Evolutionary conservation across 2,329 filamentous ascomycete genomes (phyloP), one percentile per base, ranked within the genome.

Genomic region (Diplodia scrobiculata): DNA sequence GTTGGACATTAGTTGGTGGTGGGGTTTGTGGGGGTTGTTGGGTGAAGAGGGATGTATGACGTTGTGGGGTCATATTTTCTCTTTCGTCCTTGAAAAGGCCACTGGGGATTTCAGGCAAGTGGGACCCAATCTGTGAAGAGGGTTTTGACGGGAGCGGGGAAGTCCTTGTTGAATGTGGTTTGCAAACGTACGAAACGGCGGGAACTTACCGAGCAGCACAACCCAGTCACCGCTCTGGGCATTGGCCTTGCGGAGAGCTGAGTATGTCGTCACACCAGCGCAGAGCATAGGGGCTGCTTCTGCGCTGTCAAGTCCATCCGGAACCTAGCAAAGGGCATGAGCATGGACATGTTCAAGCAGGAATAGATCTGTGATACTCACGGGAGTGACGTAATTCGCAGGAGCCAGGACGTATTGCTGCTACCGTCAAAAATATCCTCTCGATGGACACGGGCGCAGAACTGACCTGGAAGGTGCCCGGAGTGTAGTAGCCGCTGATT

Each of bases 311-410:
- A 91, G 76, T 3, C 74, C 75, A 5, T 87, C 86, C 5, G 87
- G 87, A 68, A 89, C 88, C 0, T 66, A 5, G 2, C 9, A 9
- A 1, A 19, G n/a, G 29, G 27, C 27, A 27, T 58, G 10, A 51
- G 55, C 21, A 36, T 34, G 19, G n/a, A 17, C 19, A 2, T 6
- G 21, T 7, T n/a, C 10, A 47, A 38, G 41, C 17, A 19, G n/a
- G n/a, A 17, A 10, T 7, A n/a, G 7, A 9, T 1, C 0, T 10
- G 3, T 14, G 21, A 32, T 11, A 14, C 50, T n/a, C 73, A 91
- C 89, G 1, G 87, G 87, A 0, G 88, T 90, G 1, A 90, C 88
- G 73, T 91, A 90, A 76, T 84, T 83, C 2, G 87, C 87, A 10
- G 86, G 86, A 0, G 83, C 84, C 17, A 89, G 73, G 19, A 84